Evolutionary conservation across 2,329 filamentous ascomycete genomes (phyloP).

Genomic region (Sclerotinia sclerotiorum): DNA sequence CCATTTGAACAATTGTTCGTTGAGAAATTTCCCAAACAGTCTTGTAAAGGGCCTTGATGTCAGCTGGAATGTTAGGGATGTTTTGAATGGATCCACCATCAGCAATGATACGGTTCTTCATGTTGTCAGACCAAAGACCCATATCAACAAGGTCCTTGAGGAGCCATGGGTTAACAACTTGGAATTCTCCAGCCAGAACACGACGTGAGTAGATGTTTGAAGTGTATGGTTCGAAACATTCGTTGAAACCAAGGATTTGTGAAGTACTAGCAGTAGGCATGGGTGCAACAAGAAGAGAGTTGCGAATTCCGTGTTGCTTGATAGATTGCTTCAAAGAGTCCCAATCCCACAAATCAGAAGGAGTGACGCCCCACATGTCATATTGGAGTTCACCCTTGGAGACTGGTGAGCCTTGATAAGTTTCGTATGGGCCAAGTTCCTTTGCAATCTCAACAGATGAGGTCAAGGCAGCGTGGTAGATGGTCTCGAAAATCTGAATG

Average conservation of each 20-base stretch:
- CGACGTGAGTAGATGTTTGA: slow-evolving; percentile 99
- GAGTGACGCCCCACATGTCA: slow-evolving; percentile 97
- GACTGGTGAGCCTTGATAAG: slow-evolving; percentile 89
- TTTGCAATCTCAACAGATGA: slow-evolving; percentile 85
- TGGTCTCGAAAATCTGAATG: slow-evolving; percentile 98
- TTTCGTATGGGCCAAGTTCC: slow-evolving; percentile 79
- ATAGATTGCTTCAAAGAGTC: slow-evolving; percentile 83
- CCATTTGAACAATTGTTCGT: slow-evolving; percentile 94
- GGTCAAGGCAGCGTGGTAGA: slow-evolving; percentile 93
- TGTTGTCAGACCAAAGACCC: slow-evolving; percentile 97
- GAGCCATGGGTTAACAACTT: slow-evolving; percentile 98
- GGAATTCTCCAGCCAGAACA: slow-evolving; percentile 97
- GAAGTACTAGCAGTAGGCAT: slow-evolving; percentile 98
- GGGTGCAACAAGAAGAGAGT: slow-evolving; percentile 90
- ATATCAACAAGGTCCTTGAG: slow-evolving; percentile 97
- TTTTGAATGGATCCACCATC: slow-evolving; percentile 95
- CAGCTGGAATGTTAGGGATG: slow-evolving; percentile 92
- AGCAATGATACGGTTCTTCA: slow-evolving; percentile 99
- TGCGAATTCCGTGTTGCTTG: slow-evolving; percentile 88
- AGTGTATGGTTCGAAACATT: slow-evolving; percentile 99
- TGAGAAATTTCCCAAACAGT: slow-evolving; percentile 99
- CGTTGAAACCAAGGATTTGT: slow-evolving; percentile 98
- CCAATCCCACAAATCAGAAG: slow-evolving; percentile 97
- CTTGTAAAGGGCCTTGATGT: slow-evolving; percentile 98
- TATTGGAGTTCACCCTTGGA: slow-evolving; percentile 96